Conservation (phyloP, 208 protist genomes). For the Endotrypanum monterogeii region DNA sequence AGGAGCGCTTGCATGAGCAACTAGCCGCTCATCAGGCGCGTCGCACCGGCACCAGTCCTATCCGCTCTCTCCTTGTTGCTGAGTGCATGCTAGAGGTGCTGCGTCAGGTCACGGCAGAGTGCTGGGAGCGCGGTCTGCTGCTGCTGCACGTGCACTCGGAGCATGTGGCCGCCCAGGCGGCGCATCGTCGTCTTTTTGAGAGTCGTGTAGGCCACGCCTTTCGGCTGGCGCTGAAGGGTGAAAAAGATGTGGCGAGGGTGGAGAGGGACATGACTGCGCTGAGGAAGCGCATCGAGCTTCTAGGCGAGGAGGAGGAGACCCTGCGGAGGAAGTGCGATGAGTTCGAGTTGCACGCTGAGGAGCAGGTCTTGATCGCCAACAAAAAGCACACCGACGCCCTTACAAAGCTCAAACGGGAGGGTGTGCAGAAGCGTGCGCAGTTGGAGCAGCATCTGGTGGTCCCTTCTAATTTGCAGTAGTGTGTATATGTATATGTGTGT, state of each 20-base stretch:
- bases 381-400: constrained; percentile 81
- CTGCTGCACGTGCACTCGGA: constrained; percentile 82
- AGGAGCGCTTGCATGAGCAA: constrained; percentile 45
- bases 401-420: constrained; percentile 77
- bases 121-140: constrained; percentile 85
- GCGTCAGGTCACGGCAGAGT: constrained; percentile 80
- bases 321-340: constrained; percentile 65
- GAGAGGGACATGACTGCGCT: constrained; percentile 62
- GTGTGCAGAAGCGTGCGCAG: constrained; percentile 71
- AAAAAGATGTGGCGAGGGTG: constrained; percentile 76
- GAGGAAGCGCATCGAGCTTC: constrained; percentile 38
- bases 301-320: constrained; percentile 67
- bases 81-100: constrained; percentile 91
- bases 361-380: constrained; percentile 77
- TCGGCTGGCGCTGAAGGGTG: constrained; percentile 82
- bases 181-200: constrained; percentile 83
- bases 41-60: constrained; percentile 70
- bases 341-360: constrained; percentile 67
- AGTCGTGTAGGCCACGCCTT: constrained; percentile 87
- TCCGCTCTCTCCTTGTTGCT: constrained; percentile 75
- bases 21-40: constrained; percentile 23
- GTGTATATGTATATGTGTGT: neutral
- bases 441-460: constrained; percentile 78
- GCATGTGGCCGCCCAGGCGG: constrained; percentile 70
- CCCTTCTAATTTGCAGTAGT: constrained; percentile 33